Conservation (phyloP, 2,329 filamentous ascomycete genomes). For the Botrytis tulipae region DNA sequence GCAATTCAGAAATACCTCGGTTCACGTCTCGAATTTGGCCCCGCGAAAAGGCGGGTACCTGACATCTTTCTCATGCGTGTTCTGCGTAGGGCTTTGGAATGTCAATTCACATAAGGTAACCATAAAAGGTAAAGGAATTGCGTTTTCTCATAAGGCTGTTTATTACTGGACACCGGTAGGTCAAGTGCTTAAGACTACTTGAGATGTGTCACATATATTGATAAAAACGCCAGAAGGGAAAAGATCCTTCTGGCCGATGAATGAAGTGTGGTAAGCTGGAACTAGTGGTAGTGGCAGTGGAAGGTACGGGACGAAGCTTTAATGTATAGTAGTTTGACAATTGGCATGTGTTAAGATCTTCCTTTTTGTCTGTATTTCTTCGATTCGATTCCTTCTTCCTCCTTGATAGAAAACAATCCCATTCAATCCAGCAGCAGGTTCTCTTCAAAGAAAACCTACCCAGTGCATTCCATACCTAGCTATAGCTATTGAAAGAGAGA, state of each 20-base stretch:
- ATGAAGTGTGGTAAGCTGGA: neutral
- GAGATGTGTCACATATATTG: neutral
- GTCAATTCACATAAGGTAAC: neutral
- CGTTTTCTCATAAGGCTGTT: neutral
- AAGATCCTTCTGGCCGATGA: constrained; percentile 6
- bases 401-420: neutral
- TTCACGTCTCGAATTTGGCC: neutral
- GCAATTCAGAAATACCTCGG: neutral
- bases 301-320: neutral
- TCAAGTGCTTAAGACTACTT: too few species aligned
- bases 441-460: neutral
- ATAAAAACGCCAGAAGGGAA: neutral
- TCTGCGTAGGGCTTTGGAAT: neutral
- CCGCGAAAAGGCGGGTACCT: constrained; percentile 7
- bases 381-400: neutral
- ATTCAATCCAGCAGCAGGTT: neutral
- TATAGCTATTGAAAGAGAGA: neutral
- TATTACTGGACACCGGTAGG: neutral
- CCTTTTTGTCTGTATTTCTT: neutral
- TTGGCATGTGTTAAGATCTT: constrained; percentile 10
- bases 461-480: neutral
- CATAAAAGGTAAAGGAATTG: neutral
- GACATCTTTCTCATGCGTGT: neutral
- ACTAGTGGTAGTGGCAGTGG: neutral
- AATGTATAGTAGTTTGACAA: neutral